Conservation (phyloP, 257 asterid species). For the Lavandula angustifolia region DNA sequence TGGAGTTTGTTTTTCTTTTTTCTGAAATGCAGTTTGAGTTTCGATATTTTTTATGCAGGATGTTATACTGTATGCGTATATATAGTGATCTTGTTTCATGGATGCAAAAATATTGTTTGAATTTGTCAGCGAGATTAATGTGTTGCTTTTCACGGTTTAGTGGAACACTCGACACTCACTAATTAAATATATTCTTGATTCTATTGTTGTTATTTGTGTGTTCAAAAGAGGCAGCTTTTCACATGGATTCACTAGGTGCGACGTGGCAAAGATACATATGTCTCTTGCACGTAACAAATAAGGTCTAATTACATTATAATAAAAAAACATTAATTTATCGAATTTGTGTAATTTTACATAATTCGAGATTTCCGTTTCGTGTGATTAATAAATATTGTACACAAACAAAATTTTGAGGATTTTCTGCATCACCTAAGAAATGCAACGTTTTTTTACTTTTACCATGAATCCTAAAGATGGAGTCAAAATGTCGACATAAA, state of each 20-base stretch:
- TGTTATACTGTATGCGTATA: background rate
- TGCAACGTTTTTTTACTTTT: background rate
- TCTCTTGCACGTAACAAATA: slow-evolving; percentile 5
- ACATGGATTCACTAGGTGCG: background rate
- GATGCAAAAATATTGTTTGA: background rate
- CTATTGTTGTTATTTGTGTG: background rate
- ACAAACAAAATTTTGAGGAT: no score
- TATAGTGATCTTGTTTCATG: background rate
- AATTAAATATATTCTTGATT: background rate
- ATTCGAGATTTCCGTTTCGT: no score
- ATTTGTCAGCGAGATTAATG: slow-evolving; percentile 17
- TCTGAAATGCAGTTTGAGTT: background rate
- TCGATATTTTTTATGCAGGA: background rate
- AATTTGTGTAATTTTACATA: no score
- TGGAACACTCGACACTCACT: slow-evolving; percentile 53
- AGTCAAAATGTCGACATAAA: slow-evolving; percentile 22
- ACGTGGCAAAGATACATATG: slow-evolving; percentile 17
- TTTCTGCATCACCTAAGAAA: background rate
- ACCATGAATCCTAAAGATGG: background rate
- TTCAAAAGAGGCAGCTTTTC: background rate
- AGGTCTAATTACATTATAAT: no score
- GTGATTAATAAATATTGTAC: no score
- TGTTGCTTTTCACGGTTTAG: slow-evolving; percentile 24
- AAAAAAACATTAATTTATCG: no score
- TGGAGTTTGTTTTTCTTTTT: background rate